Evolutionary conservation across 164 flowering plant species (phyloP).

Genomic region (Nelumbo lutea): DNA sequence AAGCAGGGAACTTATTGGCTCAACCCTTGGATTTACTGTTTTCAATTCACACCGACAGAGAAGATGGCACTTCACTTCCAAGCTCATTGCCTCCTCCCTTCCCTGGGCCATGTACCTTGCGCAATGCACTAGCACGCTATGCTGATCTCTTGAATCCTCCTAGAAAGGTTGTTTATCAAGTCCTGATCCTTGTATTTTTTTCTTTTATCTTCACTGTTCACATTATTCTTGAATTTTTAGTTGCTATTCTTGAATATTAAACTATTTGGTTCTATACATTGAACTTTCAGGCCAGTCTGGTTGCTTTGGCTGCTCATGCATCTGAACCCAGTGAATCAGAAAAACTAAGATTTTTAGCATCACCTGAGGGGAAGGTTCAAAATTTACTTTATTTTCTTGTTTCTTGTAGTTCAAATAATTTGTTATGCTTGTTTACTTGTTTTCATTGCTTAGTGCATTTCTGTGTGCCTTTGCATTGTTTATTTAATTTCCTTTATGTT

Average conservation of each 20-base stretch:
- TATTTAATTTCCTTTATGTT: background rate
- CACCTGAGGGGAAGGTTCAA: slow-evolving; percentile 78
- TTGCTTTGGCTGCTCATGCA: slow-evolving; percentile 89
- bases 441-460: background rate
- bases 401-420: background rate
- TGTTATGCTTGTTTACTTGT: background rate
- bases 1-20: slow-evolving; percentile 63
- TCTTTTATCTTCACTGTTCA: background rate
- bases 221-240: too few relatives aligned
- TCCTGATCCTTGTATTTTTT: background rate
- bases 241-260: background rate
- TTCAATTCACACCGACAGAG: slow-evolving; percentile 71
- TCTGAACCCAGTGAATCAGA: slow-evolving; percentile 70
- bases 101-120: slow-evolving; percentile 77
- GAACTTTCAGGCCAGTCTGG: slow-evolving; percentile 39
- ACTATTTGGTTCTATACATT: background rate
- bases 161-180: slow-evolving; percentile 46
- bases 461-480: slow-evolving; percentile 2
- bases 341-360: slow-evolving; percentile 56
- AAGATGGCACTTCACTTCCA: slow-evolving; percentile 63
- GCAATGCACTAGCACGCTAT: slow-evolving; percentile 66
- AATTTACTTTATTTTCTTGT: background rate
- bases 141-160: slow-evolving; percentile 86
- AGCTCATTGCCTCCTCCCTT: slow-evolving; percentile 73
- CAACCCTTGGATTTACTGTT: slow-evolving; percentile 53